Percentiles rank a stretch among this genome's conserved stretches.
These are phyloP conservation scores for Pichia sp. DNA, from an alignment of 1,139 yeast genomes.

Conservation along the genomic window DNA sequence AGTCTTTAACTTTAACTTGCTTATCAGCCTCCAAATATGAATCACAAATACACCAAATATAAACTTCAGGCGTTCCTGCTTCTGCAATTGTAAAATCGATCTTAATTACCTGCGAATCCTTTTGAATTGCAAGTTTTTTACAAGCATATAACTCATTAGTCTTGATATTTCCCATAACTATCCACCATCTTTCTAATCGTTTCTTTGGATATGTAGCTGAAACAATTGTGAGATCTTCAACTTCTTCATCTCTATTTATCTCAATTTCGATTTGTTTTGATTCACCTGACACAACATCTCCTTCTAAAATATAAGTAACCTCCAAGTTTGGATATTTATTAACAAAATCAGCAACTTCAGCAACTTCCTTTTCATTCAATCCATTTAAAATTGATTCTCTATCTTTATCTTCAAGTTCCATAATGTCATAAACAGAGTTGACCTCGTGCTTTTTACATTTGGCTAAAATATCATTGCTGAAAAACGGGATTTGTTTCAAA, in stretches of 20 bases:
- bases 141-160: conserved; percentile 65
- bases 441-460: conserved; percentile 54
- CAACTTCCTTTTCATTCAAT: conserved; percentile 43
- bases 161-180: conserved; percentile 65
- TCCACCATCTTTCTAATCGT: conserved; percentile 83
- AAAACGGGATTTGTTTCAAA: conserved; percentile 73
- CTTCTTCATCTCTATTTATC: conserved; percentile 58
- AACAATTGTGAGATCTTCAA: conserved; percentile 57
- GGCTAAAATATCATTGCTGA: conserved; percentile 47
- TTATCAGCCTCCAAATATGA: conserved; percentile 88
- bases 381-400: conserved; percentile 54
- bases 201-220: conserved; percentile 49
- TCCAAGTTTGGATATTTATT: conserved; percentile 88
- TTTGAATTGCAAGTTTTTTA: conserved; percentile 52
- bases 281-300: conserved; percentile 39
- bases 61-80: conserved; percentile 53
- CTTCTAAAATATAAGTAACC: conserved; percentile 45
- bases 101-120: conserved; percentile 46
- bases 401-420: conserved; percentile 77
- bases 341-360: conserved; percentile 76
- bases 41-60: conserved; percentile 86
- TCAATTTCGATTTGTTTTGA: conserved; percentile 44
- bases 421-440: conserved; percentile 72
- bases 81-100: conserved; percentile 55
- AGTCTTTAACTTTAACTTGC: conserved; percentile 43